phyloP scores from a whole-genome alignment of 768 basidiomycete species.

The Lenzites betulinus region DNA sequence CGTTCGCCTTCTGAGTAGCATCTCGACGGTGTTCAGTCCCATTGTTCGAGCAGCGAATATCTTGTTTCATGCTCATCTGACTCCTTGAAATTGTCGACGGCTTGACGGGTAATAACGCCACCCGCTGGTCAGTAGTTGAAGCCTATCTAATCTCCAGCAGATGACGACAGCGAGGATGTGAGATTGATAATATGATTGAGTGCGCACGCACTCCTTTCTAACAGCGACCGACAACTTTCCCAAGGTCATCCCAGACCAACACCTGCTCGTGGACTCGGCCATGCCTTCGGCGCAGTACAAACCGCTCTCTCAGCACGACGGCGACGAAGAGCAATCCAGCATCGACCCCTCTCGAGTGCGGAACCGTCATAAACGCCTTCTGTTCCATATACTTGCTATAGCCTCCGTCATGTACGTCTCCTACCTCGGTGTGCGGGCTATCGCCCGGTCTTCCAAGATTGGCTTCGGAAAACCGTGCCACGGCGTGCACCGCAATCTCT shows the following conservation, averaged over 20 bases:
- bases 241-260: neutral
- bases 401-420: constrained; percentile 10
- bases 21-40: no score
- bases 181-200: neutral
- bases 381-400: constrained; percentile 7
- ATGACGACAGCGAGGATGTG: neutral
- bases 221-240: neutral
- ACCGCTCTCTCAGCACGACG: constrained; percentile 12
- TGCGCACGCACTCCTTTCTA: neutral
- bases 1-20: no score
- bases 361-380: constrained; percentile 10
- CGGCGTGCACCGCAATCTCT: constrained; percentile 18
- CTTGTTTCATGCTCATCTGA: no score
- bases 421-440: constrained; percentile 3
- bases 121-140: neutral
- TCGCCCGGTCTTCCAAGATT: neutral
- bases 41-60: no score
- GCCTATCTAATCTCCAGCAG: neutral
- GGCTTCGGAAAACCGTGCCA: constrained; percentile 14
- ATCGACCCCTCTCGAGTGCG: neutral
- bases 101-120: no score
- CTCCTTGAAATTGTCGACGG: no score
- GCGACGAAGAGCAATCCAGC: constrained; percentile 5
- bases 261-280: neutral
- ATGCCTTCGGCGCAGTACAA: constrained; percentile 12